These are phyloP conservation scores for Pelargonium fulgidum DNA, from an alignment of 441 rosid species.

Conservation along the genomic window DNA sequence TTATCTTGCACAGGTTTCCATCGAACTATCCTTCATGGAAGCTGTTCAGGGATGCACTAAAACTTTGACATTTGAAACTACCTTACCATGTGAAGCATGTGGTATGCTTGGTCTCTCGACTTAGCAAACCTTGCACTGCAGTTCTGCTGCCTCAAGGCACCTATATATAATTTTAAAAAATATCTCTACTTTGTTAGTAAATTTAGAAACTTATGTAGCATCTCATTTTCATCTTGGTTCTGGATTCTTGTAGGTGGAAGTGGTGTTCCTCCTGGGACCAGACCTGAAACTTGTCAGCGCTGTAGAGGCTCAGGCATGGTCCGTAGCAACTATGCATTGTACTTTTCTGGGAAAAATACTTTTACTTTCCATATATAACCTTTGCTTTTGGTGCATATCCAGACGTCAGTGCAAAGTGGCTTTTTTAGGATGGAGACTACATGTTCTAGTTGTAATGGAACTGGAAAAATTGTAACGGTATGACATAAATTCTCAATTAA, in stretches of 20 bases:
- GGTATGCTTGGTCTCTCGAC: conserved; percentile 39
- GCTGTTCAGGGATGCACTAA: conserved; percentile 96
- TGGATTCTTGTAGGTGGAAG: conserved; percentile 61
- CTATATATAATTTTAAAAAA: not conserved
- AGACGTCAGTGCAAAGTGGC: conserved; percentile 61
- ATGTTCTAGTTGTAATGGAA: conserved; percentile 74
- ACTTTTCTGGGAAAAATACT: not conserved
- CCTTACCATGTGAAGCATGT: conserved; percentile 74
- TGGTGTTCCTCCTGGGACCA: conserved; percentile 97
- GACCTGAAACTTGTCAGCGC: conserved; percentile 73
- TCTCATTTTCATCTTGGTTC: conserved; percentile 11
- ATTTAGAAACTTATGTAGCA: not conserved
- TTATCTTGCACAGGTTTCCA: conserved; percentile 45
- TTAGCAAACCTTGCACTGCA: not conserved
- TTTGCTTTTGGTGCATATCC: conserved; percentile 22
- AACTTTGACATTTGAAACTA: conserved; percentile 73
- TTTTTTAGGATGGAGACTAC: conserved; percentile 57
- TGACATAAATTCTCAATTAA: conserved; percentile 16
- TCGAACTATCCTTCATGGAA: conserved; percentile 98
- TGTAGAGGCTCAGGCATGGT: conserved; percentile 95
- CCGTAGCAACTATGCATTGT: conserved; percentile 19
- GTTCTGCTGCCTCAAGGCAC: not conserved
- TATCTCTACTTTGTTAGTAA: not conserved
- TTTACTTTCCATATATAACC: conserved; percentile 16
- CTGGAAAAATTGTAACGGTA: conserved; percentile 76